Evolutionary conservation across 2,329 filamentous ascomycete species (phyloP).

Genomic region (Colletotrichum chrysophilum): DNA sequence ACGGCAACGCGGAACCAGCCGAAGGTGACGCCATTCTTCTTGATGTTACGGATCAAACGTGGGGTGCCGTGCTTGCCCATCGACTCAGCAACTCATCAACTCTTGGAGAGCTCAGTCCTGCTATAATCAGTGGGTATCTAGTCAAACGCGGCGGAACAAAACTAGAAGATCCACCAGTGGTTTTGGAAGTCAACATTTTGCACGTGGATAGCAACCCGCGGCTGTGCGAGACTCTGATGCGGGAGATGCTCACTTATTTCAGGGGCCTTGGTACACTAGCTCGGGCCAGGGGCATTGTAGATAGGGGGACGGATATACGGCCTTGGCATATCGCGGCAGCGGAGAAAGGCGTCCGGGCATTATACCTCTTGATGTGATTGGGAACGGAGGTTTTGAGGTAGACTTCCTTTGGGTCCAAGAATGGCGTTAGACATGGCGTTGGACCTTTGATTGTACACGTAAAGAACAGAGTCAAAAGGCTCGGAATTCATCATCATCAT

Average conservation of each 20-base stretch:
- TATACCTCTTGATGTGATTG: constrained; percentile 68
- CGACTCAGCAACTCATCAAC: constrained; percentile 65
- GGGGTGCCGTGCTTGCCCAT: constrained; percentile 75
- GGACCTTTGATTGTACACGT: neutral
- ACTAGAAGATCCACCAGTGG: constrained; percentile 61
- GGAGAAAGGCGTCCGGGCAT: constrained; percentile 68
- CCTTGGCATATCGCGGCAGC: constrained; percentile 81
- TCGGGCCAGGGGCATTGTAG: constrained; percentile 66
- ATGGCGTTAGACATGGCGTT: neutral
- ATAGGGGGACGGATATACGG: constrained; percentile 64
- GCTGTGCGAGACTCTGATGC: constrained; percentile 67
- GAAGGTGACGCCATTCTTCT: constrained; percentile 73
- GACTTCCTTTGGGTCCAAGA: neutral
- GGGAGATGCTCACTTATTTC: constrained; percentile 75
- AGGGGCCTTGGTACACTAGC: constrained; percentile 73
- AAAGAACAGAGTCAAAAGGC: neutral
- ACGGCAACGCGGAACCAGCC: constrained; percentile 44
- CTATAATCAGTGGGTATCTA: constrained; percentile 69
- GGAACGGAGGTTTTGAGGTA: neutral
- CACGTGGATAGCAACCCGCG: constrained; percentile 58
- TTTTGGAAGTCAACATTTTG: constrained; percentile 71
- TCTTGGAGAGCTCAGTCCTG: constrained; percentile 58
- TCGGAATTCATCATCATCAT: neutral
- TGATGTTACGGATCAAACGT: constrained; percentile 77
- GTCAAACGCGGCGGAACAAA: constrained; percentile 65